phyloP scores from a whole-genome alignment of 139 green algal genomes.

The Tetraselmis chui region DNA sequence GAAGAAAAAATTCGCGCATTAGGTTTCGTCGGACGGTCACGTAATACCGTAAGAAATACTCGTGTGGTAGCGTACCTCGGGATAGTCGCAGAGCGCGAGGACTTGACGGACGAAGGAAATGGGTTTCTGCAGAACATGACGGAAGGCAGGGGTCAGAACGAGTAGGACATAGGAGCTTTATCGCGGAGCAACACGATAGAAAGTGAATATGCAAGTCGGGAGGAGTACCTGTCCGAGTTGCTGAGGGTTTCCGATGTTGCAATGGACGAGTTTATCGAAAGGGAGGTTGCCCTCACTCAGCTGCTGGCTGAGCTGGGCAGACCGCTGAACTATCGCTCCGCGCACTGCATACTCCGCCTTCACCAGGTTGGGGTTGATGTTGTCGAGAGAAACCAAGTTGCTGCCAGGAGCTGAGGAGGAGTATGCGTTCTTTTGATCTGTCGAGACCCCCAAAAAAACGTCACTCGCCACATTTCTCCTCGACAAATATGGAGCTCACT shows the following conservation, averaged over 20 bases:
- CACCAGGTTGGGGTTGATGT: slow-evolving; percentile 24
- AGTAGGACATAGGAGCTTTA: too few relatives aligned
- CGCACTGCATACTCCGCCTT: slow-evolving; percentile 72
- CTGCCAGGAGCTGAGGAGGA: too few relatives aligned
- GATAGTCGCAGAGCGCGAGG: slow-evolving; percentile 74
- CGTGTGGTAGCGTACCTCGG: slow-evolving; percentile 49
- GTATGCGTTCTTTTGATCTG: too few relatives aligned
- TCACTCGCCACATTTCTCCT: too few relatives aligned
- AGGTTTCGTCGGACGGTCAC: too few relatives aligned
- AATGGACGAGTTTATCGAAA: slow-evolving; percentile 70
- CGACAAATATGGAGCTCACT: too few relatives aligned
- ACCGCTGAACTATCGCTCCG: slow-evolving; percentile 76
- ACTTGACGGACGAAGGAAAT: slow-evolving; percentile 89
- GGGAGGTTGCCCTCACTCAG: slow-evolving; percentile 46
- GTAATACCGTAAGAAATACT: background rate
- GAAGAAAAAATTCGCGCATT: too few relatives aligned
- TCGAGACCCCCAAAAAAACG: too few relatives aligned
- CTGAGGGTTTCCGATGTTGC: slow-evolving; percentile 92
- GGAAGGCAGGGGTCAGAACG: too few relatives aligned
- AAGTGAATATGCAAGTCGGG: background rate
- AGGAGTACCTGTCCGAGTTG: slow-evolving; percentile 43
- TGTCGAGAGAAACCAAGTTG: slow-evolving; percentile 9
- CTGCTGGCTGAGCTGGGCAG: slow-evolving; percentile 56
- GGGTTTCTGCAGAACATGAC: slow-evolving; percentile 61
- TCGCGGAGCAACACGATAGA: slow-evolving; percentile 3